phyloP scores from a whole-genome alignment of 2,329 filamentous ascomycete species.

The Claviceps capensis region DNA sequence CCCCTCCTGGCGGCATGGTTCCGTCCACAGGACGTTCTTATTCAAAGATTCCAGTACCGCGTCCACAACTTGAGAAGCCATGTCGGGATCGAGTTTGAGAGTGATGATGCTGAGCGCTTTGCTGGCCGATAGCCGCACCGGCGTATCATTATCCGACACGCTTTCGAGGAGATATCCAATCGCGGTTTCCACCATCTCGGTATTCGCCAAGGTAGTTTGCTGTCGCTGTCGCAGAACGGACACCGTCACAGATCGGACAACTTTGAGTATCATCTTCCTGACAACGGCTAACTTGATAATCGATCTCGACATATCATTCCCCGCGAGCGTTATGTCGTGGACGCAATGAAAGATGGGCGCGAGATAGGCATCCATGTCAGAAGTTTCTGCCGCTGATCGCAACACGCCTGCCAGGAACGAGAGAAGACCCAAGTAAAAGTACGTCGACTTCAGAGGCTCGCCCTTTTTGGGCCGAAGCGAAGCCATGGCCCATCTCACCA shows the following conservation, averaged over 20 bases:
- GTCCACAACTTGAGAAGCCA: slow-evolving; percentile 79
- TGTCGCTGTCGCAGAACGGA: slow-evolving; percentile 44
- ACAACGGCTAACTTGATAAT: slow-evolving; percentile 64
- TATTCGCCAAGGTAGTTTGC: slow-evolving; percentile 24
- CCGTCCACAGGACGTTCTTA: slow-evolving; percentile 41
- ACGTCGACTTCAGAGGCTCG: slow-evolving; percentile 37
- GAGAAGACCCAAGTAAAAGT: slow-evolving; percentile 65
- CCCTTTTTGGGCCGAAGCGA: slow-evolving; percentile 36
- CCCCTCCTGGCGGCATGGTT: slow-evolving; percentile 20
- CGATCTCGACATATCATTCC: slow-evolving; percentile 32
- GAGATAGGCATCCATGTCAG: slow-evolving; percentile 58
- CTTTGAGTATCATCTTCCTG: slow-evolving; percentile 72
- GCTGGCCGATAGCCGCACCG: slow-evolving; percentile 78
- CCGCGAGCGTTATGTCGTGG: slow-evolving; percentile 40
- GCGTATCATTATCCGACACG: slow-evolving; percentile 77
- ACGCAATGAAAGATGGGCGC: slow-evolving; percentile 51
- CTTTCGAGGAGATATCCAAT: slow-evolving; percentile 71
- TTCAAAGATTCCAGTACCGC: slow-evolving; percentile 63
- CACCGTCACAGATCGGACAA: slow-evolving; percentile 60
- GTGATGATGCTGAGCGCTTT: slow-evolving; percentile 85
- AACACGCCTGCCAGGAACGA: slow-evolving; percentile 68
- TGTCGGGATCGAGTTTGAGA: slow-evolving; percentile 61
- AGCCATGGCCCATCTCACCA: slow-evolving; percentile 58
- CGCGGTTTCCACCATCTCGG: slow-evolving; percentile 58
- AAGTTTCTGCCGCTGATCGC: slow-evolving; percentile 53